phyloP scores from a whole-genome alignment of 306 rosid genomes.

The Crataegus laevigata region DNA sequence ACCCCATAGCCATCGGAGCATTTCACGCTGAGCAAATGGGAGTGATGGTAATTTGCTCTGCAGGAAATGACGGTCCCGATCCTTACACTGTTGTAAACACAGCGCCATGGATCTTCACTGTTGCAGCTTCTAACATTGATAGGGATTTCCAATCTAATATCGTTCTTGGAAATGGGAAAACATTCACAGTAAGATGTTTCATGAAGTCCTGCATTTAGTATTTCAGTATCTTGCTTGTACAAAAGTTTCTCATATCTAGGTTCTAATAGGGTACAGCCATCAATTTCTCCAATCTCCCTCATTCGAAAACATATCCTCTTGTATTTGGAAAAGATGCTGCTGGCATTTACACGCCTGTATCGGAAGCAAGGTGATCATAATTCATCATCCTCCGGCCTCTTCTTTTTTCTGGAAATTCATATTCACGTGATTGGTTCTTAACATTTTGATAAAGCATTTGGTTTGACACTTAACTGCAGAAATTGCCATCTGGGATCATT shows the following conservation, averaged over 20 bases:
- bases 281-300: constrained; percentile 60
- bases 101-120: constrained; percentile 93
- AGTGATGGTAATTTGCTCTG: constrained; percentile 82
- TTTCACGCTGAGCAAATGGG: constrained; percentile 84
- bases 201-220: neutral
- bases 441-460: neutral
- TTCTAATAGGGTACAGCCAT: constrained; percentile 63
- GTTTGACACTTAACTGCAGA: constrained; percentile 35
- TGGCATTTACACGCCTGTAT: constrained; percentile 50
- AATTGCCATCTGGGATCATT: constrained; percentile 86
- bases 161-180: constrained; percentile 67
- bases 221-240: neutral
- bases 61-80: constrained; percentile 89
- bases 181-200: constrained; percentile 35
- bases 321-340: constrained; percentile 64
- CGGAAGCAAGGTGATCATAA: constrained; percentile 76
- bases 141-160: constrained; percentile 61
- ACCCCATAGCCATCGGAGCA: constrained; percentile 89
- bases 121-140: constrained; percentile 90
- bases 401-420: neutral
- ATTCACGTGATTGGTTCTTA: neutral
- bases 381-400: neutral
- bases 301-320: constrained; percentile 52
- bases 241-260: constrained; percentile 1
- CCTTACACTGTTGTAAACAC: constrained; percentile 62